Conservation (phyloP, 2,329 filamentous ascomycete species). For the Diplodia mutila region DNA sequence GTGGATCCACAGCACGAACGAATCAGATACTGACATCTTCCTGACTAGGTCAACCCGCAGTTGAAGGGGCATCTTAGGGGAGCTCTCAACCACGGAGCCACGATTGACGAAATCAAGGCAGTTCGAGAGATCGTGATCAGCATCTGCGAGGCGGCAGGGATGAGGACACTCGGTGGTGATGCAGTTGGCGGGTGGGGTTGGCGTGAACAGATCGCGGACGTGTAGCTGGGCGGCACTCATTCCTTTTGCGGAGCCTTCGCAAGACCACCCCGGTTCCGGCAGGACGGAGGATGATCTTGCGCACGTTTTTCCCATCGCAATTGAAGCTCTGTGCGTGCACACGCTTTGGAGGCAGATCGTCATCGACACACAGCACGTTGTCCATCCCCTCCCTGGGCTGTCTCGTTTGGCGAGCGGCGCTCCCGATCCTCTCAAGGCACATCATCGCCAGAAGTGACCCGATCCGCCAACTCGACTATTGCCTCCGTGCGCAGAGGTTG, state of each 20-base stretch:
- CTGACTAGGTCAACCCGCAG: constrained; percentile 54
- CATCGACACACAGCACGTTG: constrained; percentile 2
- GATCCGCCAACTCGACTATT: constrained; percentile 2
- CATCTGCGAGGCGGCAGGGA: constrained; percentile 54
- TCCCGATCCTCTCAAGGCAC: neutral
- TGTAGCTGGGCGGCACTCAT: constrained; percentile 34
- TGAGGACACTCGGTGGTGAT: constrained; percentile 46
- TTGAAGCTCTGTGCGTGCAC: neutral
- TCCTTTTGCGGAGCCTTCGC: constrained; percentile 21
- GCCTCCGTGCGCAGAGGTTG: constrained; percentile 4
- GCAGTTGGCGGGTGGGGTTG: constrained; percentile 52
- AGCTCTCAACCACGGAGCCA: constrained; percentile 56
- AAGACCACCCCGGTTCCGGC: neutral
- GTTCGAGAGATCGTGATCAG: constrained; percentile 52
- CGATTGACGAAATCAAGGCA: constrained; percentile 53
- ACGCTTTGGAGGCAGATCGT: neutral
- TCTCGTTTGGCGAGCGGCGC: neutral
- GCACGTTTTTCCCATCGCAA: constrained; percentile 8
- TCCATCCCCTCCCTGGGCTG: neutral
- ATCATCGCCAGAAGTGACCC: neutral
- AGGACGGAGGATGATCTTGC: constrained; percentile 4
- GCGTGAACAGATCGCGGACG: constrained; percentile 50
- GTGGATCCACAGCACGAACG: neutral
- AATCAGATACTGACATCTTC: neutral
- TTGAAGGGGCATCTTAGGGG: constrained; percentile 59